Percentiles rank a stretch among this genome's conserved stretches.
These are phyloP conservation scores for Candida arabinofermentans DNA, from an alignment of 805 yeast species.

Conservation along the genomic window DNA sequence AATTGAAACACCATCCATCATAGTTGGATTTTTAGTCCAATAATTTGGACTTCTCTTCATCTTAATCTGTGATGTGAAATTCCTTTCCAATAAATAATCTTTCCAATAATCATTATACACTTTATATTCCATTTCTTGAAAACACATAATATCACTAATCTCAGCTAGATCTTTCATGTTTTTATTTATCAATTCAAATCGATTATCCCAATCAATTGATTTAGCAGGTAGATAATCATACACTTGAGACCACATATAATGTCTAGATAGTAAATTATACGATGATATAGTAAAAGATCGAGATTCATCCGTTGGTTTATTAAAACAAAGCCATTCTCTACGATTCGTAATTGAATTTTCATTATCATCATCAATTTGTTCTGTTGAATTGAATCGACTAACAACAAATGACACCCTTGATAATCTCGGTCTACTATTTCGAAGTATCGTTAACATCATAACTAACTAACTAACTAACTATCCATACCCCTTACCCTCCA, in stretches of 20 bases:
- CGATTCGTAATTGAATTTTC: slow-evolving; percentile 21
- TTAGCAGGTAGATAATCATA: slow-evolving; percentile 46
- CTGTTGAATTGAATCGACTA: slow-evolving; percentile 3
- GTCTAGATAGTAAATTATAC: slow-evolving; percentile 34
- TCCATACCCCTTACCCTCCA: too few relatives aligned
- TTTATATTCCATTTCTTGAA: slow-evolving; percentile 33
- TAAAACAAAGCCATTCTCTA: slow-evolving; percentile 16
- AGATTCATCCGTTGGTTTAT: not conserved
- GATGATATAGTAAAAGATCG: slow-evolving; percentile 29
- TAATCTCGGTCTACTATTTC: too few relatives aligned
- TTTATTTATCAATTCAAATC: slow-evolving; percentile 40
- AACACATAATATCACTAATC: slow-evolving; percentile 54
- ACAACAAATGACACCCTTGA: too few relatives aligned
- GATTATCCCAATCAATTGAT: slow-evolving; percentile 45
- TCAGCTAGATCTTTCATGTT: slow-evolving; percentile 32
- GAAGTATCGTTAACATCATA: too few relatives aligned
- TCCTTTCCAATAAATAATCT: slow-evolving; percentile 15
- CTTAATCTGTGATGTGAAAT: slow-evolving; percentile 45
- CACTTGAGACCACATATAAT: slow-evolving; percentile 58
- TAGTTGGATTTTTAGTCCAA: slow-evolving; percentile 44
- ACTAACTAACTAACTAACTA: too few relatives aligned
- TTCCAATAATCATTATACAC: slow-evolving; percentile 27
- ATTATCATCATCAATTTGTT: too few relatives aligned
- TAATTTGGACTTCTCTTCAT: slow-evolving; percentile 49
- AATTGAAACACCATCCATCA: slow-evolving; percentile 59